Conservation (phyloP, 257 asterid genomes). For the Petunia secreta region DNA sequence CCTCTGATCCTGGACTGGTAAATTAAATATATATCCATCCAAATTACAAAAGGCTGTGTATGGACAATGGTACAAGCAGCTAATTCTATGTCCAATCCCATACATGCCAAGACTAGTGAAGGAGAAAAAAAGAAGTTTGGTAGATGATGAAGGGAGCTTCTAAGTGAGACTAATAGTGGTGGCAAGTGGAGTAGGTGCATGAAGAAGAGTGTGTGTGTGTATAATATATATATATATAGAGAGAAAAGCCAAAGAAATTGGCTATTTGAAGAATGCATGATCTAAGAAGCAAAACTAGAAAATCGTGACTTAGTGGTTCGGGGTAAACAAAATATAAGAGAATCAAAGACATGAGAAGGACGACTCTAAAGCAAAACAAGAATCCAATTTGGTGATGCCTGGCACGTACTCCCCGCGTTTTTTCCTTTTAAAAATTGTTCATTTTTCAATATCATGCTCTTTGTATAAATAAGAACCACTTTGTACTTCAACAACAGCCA, state of each 20-base stretch:
- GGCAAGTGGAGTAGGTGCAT: too few relatives aligned
- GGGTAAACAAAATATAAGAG: background rate
- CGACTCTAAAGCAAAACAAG: slow-evolving; percentile 7
- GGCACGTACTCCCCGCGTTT: slow-evolving; percentile 46
- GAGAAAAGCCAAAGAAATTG: background rate
- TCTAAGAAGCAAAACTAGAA: background rate
- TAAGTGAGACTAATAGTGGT: too few relatives aligned
- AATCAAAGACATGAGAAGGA: slow-evolving; percentile 39
- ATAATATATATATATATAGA: background rate
- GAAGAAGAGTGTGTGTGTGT: too few relatives aligned
- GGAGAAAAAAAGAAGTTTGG: too few relatives aligned
- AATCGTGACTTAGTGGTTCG: slow-evolving; percentile 19
- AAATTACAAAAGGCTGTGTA: too few relatives aligned
- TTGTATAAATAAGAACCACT: slow-evolving; percentile 8
- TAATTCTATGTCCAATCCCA: too few relatives aligned
- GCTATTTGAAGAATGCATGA: background rate
- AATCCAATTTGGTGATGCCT: slow-evolving; percentile 35
- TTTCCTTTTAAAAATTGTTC: background rate
- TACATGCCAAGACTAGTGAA: too few relatives aligned
- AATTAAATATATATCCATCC: too few relatives aligned
- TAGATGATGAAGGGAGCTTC: too few relatives aligned
- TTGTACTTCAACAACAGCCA: background rate
- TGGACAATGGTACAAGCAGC: too few relatives aligned
- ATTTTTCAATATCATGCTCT: background rate
- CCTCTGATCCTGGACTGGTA: too few relatives aligned